These are phyloP conservation scores for Colletotrichum acutatum DNA, from an alignment of 2,329 filamentous ascomycete genomes.

Conservation along the genomic window DNA sequence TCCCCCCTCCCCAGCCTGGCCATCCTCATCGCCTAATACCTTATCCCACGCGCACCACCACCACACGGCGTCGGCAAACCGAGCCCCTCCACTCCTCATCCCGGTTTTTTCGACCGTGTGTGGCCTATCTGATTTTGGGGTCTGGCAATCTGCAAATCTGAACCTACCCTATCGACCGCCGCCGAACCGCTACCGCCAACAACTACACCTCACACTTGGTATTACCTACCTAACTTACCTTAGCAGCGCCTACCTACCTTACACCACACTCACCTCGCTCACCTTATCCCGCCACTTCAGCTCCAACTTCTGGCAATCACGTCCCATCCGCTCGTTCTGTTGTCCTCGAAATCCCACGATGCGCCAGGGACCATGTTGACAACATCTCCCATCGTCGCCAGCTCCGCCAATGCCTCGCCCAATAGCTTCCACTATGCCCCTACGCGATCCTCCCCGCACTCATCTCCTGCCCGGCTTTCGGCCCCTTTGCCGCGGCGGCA, in stretches of 20 bases:
- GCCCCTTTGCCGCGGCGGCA: constrained; percentile 53
- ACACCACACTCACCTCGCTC: not conserved
- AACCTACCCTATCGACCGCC: constrained; percentile 7
- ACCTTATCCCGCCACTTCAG: not conserved
- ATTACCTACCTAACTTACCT: not conserved
- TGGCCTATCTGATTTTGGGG: constrained; percentile 16
- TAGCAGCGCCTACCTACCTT: not conserved
- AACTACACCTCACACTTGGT: not conserved
- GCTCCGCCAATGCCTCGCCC: constrained; percentile 64
- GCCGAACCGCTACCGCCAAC: not conserved
- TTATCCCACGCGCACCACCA: not conserved
- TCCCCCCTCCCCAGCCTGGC: not conserved
- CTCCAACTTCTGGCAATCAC: constrained; percentile 5
- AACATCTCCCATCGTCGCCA: constrained; percentile 63
- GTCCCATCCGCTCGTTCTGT: constrained; percentile 3
- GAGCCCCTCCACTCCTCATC: constrained; percentile 8
- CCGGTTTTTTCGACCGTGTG: constrained; percentile 19
- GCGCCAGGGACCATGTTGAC: constrained; percentile 68
- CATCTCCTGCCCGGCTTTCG: constrained; percentile 53
- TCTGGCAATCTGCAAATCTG: constrained; percentile 29
- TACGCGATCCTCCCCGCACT: constrained; percentile 53
- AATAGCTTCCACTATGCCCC: constrained; percentile 61
- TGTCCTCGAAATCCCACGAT: constrained; percentile 48
- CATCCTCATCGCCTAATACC: not conserved
- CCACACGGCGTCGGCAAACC: constrained; percentile 6